Evolutionary conservation across 768 basidiomycete species (phyloP), one percentile per base, ranked within the genome.

Genomic region (Termitomyces bulborhizus): DNA sequence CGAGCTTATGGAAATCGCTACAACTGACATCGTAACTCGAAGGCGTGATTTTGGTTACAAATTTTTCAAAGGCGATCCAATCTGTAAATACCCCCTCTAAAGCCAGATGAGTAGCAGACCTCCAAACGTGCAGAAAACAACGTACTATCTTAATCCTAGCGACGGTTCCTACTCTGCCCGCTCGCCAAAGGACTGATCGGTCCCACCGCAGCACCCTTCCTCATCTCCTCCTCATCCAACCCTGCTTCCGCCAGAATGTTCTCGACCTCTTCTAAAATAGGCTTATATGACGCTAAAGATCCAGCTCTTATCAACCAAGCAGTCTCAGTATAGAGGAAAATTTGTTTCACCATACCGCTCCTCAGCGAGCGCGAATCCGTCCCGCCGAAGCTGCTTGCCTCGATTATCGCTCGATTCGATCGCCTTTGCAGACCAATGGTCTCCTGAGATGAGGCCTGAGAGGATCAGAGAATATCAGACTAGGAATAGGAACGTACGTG

Each of bases 221-320:
- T 76, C 79, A 91, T 88, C 62, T 92, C 90, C 21, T 89, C 86
- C 57, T 89, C 88, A 55, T 94, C 90, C 50, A 94, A 68, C 0
- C 91, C 93, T 0, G 93, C 92, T 61, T 91, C 90, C 9, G 79
- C 81, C 49, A 93, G 68, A 42, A 94, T 93, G 60, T 80, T 86
- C 65, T 92, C 90, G 2, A 93, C 86, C 65, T 94, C 89, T 58
- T 85, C 73, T 16, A 95, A 68, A 6, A 90, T 78, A 0, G 92
- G 93, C 63, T 92, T 90, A 65, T 96, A 96, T 36, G 73, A 75
- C n/a, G 71, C 89, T 90, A 64, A 49, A 32, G 45, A 39, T n/a
- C 36, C 31, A 32, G 32, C 27, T 36, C 6, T n/a, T 13, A 39
- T 40, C 39, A 40, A 34, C 34, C 12, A 34, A 6, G 3, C 34